phyloP scores from a whole-genome alignment of 2,329 filamentous ascomycete species.

The Fusarium cyanostomum region DNA sequence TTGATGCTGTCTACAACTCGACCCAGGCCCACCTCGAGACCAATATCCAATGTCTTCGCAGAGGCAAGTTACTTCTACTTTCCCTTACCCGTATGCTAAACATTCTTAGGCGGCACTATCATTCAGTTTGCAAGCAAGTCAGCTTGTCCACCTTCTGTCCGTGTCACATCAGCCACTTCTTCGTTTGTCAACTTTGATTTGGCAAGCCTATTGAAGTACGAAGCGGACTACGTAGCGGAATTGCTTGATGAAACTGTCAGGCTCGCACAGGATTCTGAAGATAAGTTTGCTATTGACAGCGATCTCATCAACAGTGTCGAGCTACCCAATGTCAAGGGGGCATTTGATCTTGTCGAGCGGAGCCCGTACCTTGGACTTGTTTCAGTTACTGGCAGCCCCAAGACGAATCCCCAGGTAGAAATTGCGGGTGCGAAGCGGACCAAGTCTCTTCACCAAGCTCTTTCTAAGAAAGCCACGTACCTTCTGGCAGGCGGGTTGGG shows the following conservation, averaged over 20 bases:
- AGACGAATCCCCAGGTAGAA: conserved; percentile 27
- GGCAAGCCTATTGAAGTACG: conserved; percentile 44
- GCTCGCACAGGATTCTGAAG: conserved; percentile 1
- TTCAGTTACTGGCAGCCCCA: conserved; percentile 21
- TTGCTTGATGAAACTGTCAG: conserved; percentile 38
- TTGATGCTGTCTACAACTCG: conserved; percentile 59
- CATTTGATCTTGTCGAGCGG: conserved; percentile 41
- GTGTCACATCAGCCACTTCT: conserved; percentile 24
- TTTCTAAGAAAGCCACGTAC: conserved; percentile 58
- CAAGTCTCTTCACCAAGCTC: conserved; percentile 42
- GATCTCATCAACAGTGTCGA: conserved; percentile 16
- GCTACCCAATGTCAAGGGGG: conserved; percentile 39
- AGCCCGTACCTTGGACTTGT: conserved; percentile 41
- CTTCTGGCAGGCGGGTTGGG: conserved; percentile 66
- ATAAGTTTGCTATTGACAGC: background rate
- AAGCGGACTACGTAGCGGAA: conserved; percentile 45
- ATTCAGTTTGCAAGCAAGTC: conserved; percentile 45
- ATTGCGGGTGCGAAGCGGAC: conserved; percentile 34
- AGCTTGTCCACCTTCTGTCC: conserved; percentile 21
- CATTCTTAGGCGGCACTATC: conserved; percentile 45
- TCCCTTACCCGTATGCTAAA: conserved; percentile 11
- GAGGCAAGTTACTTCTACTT: conserved; percentile 44
- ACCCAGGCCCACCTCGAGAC: conserved; percentile 49
- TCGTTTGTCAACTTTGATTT: conserved; percentile 50
- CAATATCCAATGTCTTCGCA: conserved; percentile 49